phyloP scores from a whole-genome alignment of 2,329 filamentous ascomycete species.

The Tolypocladium ovalisporum region DNA sequence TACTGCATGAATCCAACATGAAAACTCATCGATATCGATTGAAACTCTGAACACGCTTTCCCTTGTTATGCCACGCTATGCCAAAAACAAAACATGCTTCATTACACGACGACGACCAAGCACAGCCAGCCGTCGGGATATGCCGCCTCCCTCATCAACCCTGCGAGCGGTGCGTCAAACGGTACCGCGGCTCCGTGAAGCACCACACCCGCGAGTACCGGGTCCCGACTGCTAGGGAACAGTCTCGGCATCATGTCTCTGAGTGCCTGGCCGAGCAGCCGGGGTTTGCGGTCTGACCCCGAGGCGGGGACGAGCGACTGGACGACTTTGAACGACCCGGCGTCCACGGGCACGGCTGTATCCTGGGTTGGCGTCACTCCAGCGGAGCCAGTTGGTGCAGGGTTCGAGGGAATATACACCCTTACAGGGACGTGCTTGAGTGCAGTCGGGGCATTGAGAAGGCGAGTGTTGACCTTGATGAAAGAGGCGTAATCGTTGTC shows the following conservation, averaged over 20 bases:
- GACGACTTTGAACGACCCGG: constrained; percentile 56
- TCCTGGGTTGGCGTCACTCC: neutral
- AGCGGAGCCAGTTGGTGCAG: constrained; percentile 22
- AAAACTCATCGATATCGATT: too few species aligned
- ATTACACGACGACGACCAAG: constrained; percentile 64
- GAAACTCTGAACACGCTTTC: neutral
- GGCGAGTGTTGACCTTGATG: constrained; percentile 60
- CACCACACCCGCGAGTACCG: constrained; percentile 72
- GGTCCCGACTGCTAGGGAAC: constrained; percentile 78
- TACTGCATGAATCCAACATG: neutral
- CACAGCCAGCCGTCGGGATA: constrained; percentile 93
- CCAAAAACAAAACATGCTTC: neutral
- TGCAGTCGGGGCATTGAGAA: constrained; percentile 64
- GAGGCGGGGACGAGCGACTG: constrained; percentile 59
- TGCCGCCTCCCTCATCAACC: constrained; percentile 69
- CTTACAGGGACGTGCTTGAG: constrained; percentile 80
- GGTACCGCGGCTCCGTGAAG: constrained; percentile 80
- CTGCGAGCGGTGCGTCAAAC: constrained; percentile 68
- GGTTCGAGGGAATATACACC: constrained; percentile 67
- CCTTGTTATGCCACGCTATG: neutral
- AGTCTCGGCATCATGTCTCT: constrained; percentile 65
- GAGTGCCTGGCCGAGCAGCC: constrained; percentile 62
- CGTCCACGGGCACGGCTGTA: constrained; percentile 10
- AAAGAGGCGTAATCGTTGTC: constrained; percentile 67
- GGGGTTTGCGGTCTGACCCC: constrained; percentile 24